These are phyloP conservation scores for Seminavis robusta DNA, from an alignment of 108 stramenopile genomes.

Conservation along the genomic window DNA sequence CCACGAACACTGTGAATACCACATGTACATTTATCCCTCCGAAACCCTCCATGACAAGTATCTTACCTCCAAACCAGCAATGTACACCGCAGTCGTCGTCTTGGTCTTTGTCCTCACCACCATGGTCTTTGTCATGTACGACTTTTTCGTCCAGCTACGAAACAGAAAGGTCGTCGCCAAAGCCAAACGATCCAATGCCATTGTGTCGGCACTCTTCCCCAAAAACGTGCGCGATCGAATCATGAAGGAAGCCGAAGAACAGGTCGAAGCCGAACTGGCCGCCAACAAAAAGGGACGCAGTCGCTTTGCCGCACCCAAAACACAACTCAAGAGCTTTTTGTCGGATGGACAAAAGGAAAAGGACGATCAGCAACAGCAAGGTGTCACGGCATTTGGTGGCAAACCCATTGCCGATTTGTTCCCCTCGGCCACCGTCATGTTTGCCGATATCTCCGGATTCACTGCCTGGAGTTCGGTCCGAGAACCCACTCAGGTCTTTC, in stretches of 20 bases:
- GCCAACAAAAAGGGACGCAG: background rate
- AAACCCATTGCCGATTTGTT: conserved; percentile 38
- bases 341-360: background rate
- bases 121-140: conserved; percentile 20
- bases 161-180: conserved; percentile 13
- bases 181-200: conserved; percentile 7
- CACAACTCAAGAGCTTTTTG: conserved; percentile 1
- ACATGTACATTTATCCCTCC: conserved; percentile 8
- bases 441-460: conserved; percentile 43
- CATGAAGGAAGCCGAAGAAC: conserved; percentile 1
- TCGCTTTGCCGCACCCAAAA: background rate
- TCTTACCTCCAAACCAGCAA: conserved; percentile 8
- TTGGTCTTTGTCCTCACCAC: conserved; percentile 9
- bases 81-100: conserved; percentile 1
- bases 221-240: conserved; percentile 30
- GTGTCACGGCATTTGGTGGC: background rate
- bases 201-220: conserved; percentile 32
- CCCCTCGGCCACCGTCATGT: conserved; percentile 28
- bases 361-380: background rate
- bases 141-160: conserved; percentile 21
- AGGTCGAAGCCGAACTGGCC: background rate
- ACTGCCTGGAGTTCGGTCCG: conserved; percentile 25
- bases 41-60: background rate
- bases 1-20: background rate
- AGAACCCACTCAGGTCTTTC: conserved; percentile 30